phyloP scores from a whole-genome alignment of 108 stramenopile genomes.

The Schizochytrium sp. region DNA sequence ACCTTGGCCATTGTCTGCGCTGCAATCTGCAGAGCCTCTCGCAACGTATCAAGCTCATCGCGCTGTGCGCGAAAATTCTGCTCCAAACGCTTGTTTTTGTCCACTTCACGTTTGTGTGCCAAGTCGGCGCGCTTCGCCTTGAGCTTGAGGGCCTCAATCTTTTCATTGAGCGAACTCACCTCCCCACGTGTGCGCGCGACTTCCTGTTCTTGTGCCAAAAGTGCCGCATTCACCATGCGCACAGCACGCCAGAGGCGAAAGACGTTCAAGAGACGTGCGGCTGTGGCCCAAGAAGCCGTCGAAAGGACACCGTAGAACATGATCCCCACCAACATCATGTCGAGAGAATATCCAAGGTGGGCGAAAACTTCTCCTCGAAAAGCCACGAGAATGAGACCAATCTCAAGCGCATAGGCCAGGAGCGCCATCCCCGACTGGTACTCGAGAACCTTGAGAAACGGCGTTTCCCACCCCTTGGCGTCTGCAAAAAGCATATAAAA shows the following conservation, averaged over 20 bases:
- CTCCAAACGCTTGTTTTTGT: not conserved
- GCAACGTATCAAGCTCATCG: constrained; percentile 1
- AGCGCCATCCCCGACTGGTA: not conserved
- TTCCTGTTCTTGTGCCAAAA: not conserved
- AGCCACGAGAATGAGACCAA: not conserved
- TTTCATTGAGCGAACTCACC: not conserved
- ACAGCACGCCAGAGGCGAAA: not conserved
- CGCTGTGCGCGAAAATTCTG: not conserved
- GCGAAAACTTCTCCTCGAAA: not conserved
- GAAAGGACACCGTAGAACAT: not conserved
- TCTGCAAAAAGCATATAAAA: not conserved
- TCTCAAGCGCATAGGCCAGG: not conserved
- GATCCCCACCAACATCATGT: not conserved
- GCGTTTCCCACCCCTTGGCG: not conserved
- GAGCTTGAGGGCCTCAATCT: not conserved
- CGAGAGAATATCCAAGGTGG: not conserved
- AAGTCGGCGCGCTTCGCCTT: not conserved
- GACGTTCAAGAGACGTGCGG: not conserved
- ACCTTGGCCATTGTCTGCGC: constrained; percentile 5
- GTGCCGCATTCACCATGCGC: not conserved
- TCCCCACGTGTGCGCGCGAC: not conserved
- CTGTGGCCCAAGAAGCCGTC: not conserved
- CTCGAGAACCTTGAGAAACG: not conserved
- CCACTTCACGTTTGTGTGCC: not conserved
- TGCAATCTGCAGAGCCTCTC: not conserved